Percentiles rank a stretch among this genome's conserved stretches.
phyloP scores from a whole-genome alignment of 2,329 filamentous ascomycete species.

The Aspergillus bombycis region DNA sequence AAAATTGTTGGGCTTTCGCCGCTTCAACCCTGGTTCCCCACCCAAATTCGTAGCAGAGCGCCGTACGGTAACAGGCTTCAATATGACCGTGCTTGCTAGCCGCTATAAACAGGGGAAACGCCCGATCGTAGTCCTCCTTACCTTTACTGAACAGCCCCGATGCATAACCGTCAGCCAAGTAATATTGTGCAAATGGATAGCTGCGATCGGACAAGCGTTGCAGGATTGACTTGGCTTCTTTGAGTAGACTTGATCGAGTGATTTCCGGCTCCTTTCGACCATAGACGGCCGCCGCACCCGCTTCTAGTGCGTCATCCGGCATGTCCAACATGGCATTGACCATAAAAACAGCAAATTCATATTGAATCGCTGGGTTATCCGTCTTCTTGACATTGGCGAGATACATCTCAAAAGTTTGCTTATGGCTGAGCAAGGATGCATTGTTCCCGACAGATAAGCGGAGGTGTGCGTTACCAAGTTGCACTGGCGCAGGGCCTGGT shows the following conservation, averaged over 20 bases:
- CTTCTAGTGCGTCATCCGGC: slow-evolving; percentile 55
- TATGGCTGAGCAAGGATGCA: slow-evolving; percentile 84
- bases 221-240: slow-evolving; percentile 86
- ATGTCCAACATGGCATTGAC: slow-evolving; percentile 85
- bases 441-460: slow-evolving; percentile 81
- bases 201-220: slow-evolving; percentile 83
- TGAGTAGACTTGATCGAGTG: slow-evolving; percentile 69
- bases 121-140: slow-evolving; percentile 86
- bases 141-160: slow-evolving; percentile 95
- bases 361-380: slow-evolving; percentile 84
- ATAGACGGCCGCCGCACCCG: slow-evolving; percentile 26
- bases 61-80: slow-evolving; percentile 91
- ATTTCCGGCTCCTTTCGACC: slow-evolving; percentile 41
- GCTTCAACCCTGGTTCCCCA: slow-evolving; percentile 93
- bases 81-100: slow-evolving; percentile 97
- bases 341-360: slow-evolving; percentile 94
- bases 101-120: slow-evolving; percentile 88
- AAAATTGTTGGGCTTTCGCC: slow-evolving; percentile 90
- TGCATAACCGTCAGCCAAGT: slow-evolving; percentile 89
- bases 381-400: slow-evolving; percentile 96
- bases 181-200: slow-evolving; percentile 97
- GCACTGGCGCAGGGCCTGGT: slow-evolving; percentile 65
- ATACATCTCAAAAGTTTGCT: slow-evolving; percentile 98
- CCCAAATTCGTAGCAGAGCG: slow-evolving; percentile 95
- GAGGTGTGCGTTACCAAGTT: slow-evolving; percentile 79